These are phyloP conservation scores for Diospyros kaki DNA, from an alignment of 148 eudicot genomes.

Conservation along the genomic window DNA sequence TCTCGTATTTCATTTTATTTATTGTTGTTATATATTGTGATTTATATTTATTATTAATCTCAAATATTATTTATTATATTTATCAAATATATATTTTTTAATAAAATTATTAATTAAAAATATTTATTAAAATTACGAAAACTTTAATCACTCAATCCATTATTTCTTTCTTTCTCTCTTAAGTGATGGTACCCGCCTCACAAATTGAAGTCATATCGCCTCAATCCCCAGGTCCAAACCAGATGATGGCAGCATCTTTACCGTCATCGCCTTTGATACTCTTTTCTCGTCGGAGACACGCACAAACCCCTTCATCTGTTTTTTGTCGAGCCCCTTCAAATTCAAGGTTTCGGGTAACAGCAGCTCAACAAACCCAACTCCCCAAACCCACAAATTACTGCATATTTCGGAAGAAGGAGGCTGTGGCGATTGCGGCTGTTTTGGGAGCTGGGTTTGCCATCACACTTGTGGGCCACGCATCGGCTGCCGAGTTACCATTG, in stretches of 20 bases:
- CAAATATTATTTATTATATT: too few relatives aligned
- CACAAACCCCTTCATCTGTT: constrained; percentile 16
- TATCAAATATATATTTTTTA: too few relatives aligned
- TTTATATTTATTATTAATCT: too few relatives aligned
- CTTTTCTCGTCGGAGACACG: constrained; percentile 12
- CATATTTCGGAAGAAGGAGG: constrained; percentile 18
- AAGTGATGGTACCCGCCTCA: too few relatives aligned
- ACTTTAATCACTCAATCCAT: too few relatives aligned
- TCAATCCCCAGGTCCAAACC: not conserved
- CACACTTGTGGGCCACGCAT: constrained; percentile 46
- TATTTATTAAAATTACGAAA: too few relatives aligned
- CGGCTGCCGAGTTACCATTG: constrained; percentile 43
- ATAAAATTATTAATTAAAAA: too few relatives aligned
- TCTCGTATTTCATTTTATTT: too few relatives aligned
- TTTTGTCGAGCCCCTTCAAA: not conserved
- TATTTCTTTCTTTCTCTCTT: too few relatives aligned
- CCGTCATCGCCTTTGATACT: constrained; percentile 16
- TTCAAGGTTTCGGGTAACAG: constrained; percentile 5
- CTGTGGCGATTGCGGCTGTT: constrained; percentile 31
- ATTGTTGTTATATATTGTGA: too few relatives aligned
- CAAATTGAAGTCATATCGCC: too few relatives aligned
- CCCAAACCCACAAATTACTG: constrained; percentile 15
- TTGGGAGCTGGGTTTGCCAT: constrained; percentile 53
- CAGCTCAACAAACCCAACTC: constrained; percentile 16
- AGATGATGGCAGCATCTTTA: constrained; percentile 20